These are phyloP conservation scores for Podaxis rugospora DNA, from an alignment of 768 basidiomycete genomes.

Conservation along the genomic window DNA sequence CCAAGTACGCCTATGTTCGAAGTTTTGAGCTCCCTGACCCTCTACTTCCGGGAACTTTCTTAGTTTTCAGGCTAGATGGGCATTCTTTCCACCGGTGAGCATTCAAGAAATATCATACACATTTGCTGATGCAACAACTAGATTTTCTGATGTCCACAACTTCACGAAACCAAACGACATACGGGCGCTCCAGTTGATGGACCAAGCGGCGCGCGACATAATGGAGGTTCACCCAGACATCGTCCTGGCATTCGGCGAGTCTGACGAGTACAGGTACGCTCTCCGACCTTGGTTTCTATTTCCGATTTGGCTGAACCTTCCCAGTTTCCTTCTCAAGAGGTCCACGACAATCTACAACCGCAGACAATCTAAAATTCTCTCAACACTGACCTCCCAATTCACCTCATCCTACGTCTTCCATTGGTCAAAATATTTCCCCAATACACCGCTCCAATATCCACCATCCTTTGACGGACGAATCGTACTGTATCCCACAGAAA, in stretches of 20 bases:
- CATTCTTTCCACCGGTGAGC: slow-evolving; percentile 86
- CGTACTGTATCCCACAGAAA: slow-evolving; percentile 70
- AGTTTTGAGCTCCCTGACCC: slow-evolving; percentile 87
- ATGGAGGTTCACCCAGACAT: slow-evolving; percentile 86
- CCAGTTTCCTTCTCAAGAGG: slow-evolving; percentile 82
- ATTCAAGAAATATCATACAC: neutral
- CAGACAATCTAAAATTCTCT: slow-evolving; percentile 80
- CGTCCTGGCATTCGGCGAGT: slow-evolving; percentile 89
- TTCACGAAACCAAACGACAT: slow-evolving; percentile 92
- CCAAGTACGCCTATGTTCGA: slow-evolving; percentile 89
- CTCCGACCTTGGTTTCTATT: neutral
- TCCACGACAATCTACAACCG: slow-evolving; percentile 79
- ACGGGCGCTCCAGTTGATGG: slow-evolving; percentile 87
- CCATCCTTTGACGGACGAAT: slow-evolving; percentile 93
- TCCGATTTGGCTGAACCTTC: neutral
- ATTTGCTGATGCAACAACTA: slow-evolving; percentile 23
- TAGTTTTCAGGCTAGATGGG: slow-evolving; percentile 87
- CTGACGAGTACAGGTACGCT: slow-evolving; percentile 90
- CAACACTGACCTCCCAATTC: slow-evolving; percentile 80
- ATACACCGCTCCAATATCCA: slow-evolving; percentile 68
- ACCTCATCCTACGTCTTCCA: slow-evolving; percentile 87
- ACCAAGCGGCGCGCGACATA: slow-evolving; percentile 75
- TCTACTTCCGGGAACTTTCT: slow-evolving; percentile 77
- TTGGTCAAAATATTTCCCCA: slow-evolving; percentile 79
- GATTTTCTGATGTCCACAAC: slow-evolving; percentile 78